These are phyloP conservation scores for Paramecium primaurelia DNA, from an alignment of 73 alveolate species.

Conservation along the genomic window DNA sequence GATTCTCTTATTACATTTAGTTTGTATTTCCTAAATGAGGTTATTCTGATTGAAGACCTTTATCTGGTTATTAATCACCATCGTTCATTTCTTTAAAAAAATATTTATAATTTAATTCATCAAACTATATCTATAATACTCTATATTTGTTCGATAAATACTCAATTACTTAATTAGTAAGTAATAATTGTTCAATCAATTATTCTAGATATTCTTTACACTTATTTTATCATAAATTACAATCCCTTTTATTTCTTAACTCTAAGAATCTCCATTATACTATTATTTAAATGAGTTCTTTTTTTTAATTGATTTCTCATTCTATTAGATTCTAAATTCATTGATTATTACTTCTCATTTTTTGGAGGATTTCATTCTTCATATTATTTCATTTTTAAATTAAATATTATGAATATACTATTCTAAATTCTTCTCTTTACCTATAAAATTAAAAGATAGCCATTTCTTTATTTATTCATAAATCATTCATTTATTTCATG, in stretches of 20 bases:
- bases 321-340: neutral
- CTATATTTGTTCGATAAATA: neutral
- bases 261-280: neutral
- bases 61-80: neutral
- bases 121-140: neutral
- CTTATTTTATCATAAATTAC: too few relatives aligned
- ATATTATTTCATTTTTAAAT: neutral
- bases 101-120: slow-evolving; percentile 3
- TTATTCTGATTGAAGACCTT: neutral
- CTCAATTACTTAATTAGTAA: neutral
- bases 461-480: neutral
- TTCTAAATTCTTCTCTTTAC: neutral
- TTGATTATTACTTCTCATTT: neutral
- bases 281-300: neutral
- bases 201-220: neutral
- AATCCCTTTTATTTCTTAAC: neutral
- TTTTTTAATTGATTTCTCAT: neutral
- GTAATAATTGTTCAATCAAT: neutral
- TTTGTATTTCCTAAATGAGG: neutral
- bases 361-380: neutral
- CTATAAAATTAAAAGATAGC: neutral
- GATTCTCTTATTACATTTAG: neutral
- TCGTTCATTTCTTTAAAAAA: neutral
- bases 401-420: neutral
- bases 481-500: neutral